phyloP scores from a whole-genome alignment of 306 rosid genomes.

The Fragaria ananassa region DNA sequence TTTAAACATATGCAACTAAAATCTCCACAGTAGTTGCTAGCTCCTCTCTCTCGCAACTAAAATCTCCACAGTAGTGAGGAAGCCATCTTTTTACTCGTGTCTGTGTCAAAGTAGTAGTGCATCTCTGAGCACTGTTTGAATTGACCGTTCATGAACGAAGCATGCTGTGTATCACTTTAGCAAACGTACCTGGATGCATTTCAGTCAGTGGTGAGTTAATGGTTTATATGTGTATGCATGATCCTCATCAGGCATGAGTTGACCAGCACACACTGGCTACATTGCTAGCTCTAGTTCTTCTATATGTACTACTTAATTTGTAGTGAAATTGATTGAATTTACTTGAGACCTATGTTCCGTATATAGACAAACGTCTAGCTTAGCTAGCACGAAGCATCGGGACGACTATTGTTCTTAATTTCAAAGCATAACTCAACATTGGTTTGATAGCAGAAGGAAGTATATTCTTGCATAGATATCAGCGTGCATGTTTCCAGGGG shows the following conservation, averaged over 20 bases:
- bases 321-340: neutral
- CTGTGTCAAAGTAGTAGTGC: neutral
- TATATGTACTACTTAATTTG: neutral
- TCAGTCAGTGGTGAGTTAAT: neutral
- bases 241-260: neutral
- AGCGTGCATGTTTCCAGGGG: no score
- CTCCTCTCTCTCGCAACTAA: constrained; percentile 9
- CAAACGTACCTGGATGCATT: neutral
- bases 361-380: neutral
- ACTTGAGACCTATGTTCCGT: neutral
- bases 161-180: neutral
- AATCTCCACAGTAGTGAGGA: neutral
- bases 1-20: constrained; percentile 14
- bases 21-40: neutral
- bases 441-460: neutral
- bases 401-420: neutral
- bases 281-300: neutral
- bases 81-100: neutral
- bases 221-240: neutral
- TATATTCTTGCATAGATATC: no score
- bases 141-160: neutral
- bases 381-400: neutral
- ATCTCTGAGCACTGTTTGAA: neutral
- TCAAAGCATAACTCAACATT: neutral
- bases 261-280: neutral